Conservation (phyloP, 345 rosid species). For the Eucalyptus viminalis region DNA sequence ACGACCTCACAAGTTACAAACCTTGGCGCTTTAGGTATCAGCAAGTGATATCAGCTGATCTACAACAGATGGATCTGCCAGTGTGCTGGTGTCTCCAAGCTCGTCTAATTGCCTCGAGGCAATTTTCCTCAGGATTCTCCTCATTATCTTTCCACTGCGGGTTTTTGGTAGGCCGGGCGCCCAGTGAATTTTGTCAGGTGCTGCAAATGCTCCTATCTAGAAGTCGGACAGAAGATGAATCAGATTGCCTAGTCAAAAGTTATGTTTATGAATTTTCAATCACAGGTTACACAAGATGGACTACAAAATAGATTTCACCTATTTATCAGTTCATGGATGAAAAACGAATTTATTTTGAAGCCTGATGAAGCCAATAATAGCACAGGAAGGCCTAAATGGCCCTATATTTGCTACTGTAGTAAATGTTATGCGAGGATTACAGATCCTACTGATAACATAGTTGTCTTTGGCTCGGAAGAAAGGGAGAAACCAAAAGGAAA, state of each 20-base stretch:
- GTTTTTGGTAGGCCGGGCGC: constrained; percentile 95
- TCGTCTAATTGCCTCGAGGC: constrained; percentile 82
- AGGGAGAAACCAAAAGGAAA: not conserved
- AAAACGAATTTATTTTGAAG: not conserved
- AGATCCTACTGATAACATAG: not conserved
- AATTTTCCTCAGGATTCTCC: constrained; percentile 88
- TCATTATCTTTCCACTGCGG: constrained; percentile 97
- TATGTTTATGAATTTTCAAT: not conserved
- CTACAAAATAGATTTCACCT: not conserved
- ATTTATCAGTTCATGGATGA: not conserved
- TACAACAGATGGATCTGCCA: constrained; percentile 80
- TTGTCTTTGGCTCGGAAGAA: not conserved
- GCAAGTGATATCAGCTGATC: constrained; percentile 69
- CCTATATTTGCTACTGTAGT: not conserved
- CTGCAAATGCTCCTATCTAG: constrained; percentile 96
- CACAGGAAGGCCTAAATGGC: not conserved
- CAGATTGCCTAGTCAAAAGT: not conserved
- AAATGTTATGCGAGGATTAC: not conserved
- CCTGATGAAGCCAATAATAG: not conserved
- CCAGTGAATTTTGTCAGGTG: constrained; percentile 94
- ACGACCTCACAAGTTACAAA: not conserved
- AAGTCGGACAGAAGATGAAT: not conserved
- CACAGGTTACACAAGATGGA: not conserved
- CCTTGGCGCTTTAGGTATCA: constrained; percentile 15
- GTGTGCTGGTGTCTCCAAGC: constrained; percentile 91